Base-by-base conservation (phyloP, 139 green algal genomes). In the Auxenochlorella protothecoides region DNA sequence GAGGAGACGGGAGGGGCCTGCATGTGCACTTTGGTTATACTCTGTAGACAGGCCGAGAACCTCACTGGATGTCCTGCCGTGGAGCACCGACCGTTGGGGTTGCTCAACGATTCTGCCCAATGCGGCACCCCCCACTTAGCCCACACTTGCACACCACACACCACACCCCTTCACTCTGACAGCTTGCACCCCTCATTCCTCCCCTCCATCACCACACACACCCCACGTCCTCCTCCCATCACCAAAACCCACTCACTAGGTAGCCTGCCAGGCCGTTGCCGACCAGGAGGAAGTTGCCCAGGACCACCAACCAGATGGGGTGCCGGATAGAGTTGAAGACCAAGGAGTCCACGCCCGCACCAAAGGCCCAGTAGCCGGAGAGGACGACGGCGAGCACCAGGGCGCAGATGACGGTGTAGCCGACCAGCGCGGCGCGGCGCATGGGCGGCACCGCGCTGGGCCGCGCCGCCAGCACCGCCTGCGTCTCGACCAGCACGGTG, bases 401-500 rank as follows among this genome's bases (percentile, higher is more conserved):
- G 0, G 68, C 5, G 2, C 65, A 15, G 56, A 72, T 27, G 5
- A 56, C 44, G 3, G 57, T 15, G 68, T 72, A 72, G 27, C 68
- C 68, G 0, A 56, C 68, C 27, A 72, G 56, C 2, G 68, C 65
- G 44, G 68, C 68, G 5, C 44, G 27, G 5, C 53, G 16, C 68
- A 72, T 72, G 44, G 68, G 68, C 56, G 68, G 68, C 57, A 72
- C 68, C 5, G 68, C 68, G 27, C 11, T 16, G n/a, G 63, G 69
- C 8, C 53, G 59, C 0, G 59, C 55, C 14, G 52, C 51, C 52
- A 74, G 69, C 52, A 59, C 67, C 52, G 69, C 64, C 69, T 74
- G 69, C 9, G 68, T 74, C 15, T 74, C 69, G 3, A 74, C 44
- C 52, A 74, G 69, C 69, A 74, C 60, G 3, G 59, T 74, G 7